These are phyloP conservation scores for Luffa aegyptiaca DNA, from an alignment of 306 rosid species.

Conservation along the genomic window DNA sequence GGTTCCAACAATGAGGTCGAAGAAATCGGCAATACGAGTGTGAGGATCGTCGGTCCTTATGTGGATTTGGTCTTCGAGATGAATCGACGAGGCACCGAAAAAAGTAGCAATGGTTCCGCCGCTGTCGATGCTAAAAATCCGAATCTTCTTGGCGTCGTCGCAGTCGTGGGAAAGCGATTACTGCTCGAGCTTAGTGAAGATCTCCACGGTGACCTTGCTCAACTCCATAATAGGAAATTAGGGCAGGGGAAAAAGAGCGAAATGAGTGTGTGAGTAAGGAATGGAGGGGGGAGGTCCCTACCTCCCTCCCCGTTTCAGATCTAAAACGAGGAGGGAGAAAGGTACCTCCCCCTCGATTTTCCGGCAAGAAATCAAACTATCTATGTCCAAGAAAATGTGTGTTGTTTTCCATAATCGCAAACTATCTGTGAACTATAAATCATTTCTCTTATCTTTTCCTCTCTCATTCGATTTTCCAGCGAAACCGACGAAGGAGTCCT, in stretches of 20 bases:
- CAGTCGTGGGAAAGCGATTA: conserved; percentile 93
- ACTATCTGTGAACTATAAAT: no score
- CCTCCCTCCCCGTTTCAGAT: no score
- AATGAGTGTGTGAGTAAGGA: neutral
- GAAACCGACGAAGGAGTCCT: no score
- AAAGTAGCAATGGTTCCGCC: conserved; percentile 73
- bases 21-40: conserved; percentile 66
- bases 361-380: no score
- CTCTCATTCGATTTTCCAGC: no score
- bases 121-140: conserved; percentile 92
- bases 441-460: no score
- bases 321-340: no score
- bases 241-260: neutral
- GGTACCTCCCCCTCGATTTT: no score
- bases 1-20: conserved; percentile 77
- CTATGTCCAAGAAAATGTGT: no score
- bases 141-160: conserved; percentile 45
- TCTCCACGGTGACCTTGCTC: conserved; percentile 65
- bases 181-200: conserved; percentile 86
- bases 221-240: conserved; percentile 42
- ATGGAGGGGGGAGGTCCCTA: no score
- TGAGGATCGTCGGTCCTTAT: conserved; percentile 59
- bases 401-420: no score
- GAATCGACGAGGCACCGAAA: conserved; percentile 56
- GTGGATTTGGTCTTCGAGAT: conserved; percentile 96